Evolutionary conservation across 805 yeast species (phyloP), one percentile per base, ranked within the genome.

Genomic region (Yamadazyma sp.): DNA sequence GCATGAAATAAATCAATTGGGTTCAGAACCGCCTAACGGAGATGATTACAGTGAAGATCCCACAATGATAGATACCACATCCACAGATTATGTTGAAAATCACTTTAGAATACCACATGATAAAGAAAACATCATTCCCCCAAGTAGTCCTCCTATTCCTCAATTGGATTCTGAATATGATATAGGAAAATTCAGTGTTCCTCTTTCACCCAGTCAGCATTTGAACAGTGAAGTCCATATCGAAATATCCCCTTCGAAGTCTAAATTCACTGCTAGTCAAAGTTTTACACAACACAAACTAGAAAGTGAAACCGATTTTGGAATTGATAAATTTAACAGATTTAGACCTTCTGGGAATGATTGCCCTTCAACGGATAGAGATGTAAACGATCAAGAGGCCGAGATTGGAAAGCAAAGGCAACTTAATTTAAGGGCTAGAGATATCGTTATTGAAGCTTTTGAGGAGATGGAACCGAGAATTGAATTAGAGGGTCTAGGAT

Each of bases 251-350:
- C 38, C 38, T 5, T 18, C 27, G n/a, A 33, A 38, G 21, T 10
- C 23, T 12, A 22, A 17, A 17, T 22, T n/a, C 19, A 16, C 10
- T n/a, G 12, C 30, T 13, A 19, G n/a, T 4, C 20, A 27, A 5
- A 23, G 21, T 19, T 12, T 14, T 12, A 5, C 18, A 3, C 26
- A 12, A 16, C 41, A 31, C 16, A 25, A 33, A 14, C 30, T 44
- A 8, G 42, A 37, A 4, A 42, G 45, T 8, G 72, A 65, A 17
- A 57, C 73, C 7, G 74, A 67, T 39, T 70, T 75, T 42, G 80
- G 79, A 0, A 60, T 76, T 19, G 81, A 76, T 44, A 58, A 63
- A 33, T 73, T 73, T 42, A 65, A 67, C 39, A 49, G 73, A 13
- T 67, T 56, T 48, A 55, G 49, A 34, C 60, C 65, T 3, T 30